These are phyloP conservation scores for Trametes cubensis DNA, from an alignment of 768 basidiomycete genomes.

Conservation along the genomic window DNA sequence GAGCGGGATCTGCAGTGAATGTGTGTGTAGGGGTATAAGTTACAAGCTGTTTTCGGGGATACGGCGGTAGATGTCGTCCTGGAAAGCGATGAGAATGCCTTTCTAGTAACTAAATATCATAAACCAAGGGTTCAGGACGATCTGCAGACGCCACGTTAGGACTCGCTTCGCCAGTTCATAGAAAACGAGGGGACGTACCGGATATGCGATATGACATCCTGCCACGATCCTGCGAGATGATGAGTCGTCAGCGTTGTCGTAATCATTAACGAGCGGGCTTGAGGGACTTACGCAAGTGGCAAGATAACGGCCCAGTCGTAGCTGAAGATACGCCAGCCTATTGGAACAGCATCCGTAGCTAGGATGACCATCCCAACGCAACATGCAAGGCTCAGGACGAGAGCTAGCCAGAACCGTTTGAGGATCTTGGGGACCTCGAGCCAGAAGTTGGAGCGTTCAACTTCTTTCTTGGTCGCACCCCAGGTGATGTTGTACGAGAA, in stretches of 20 bases:
- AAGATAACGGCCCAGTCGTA: constrained; percentile 71
- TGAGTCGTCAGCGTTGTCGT: background rate
- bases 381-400: constrained; percentile 53
- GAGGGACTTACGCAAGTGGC: constrained; percentile 62
- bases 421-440: constrained; percentile 84
- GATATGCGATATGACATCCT: constrained; percentile 71
- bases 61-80: constrained; percentile 2
- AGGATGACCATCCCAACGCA: constrained; percentile 62
- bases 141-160: constrained; percentile 39
- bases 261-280: background rate
- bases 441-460: constrained; percentile 88
- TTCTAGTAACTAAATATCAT: constrained; percentile 74
- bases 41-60: background rate
- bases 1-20: background rate
- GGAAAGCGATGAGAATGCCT: background rate
- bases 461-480: constrained; percentile 74
- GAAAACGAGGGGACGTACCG: constrained; percentile 49
- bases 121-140: constrained; percentile 86
- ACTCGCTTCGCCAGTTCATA: background rate
- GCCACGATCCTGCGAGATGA: constrained; percentile 53
- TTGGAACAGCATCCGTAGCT: constrained; percentile 53
- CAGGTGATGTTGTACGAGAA: constrained; percentile 63
- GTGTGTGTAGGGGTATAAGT: background rate
- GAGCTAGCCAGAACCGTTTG: constrained; percentile 72
- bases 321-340: constrained; percentile 63